phyloP scores from a whole-genome alignment of 2,329 filamentous ascomycete genomes.

The Clonostachys solani region DNA sequence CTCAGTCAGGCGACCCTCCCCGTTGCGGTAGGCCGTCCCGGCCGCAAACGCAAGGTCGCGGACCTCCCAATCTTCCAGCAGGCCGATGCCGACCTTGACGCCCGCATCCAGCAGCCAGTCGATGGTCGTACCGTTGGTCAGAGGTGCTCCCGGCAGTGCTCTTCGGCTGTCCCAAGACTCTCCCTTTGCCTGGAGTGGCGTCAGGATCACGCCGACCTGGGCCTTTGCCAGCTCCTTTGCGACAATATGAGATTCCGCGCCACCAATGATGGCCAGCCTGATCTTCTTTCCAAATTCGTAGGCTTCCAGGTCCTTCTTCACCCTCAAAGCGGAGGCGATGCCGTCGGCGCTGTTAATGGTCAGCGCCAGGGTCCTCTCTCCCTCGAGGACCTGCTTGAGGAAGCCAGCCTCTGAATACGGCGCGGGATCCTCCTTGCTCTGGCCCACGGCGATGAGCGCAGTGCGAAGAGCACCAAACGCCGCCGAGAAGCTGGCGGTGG shows the following conservation, averaged over 20 bases:
- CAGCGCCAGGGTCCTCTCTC: constrained; percentile 49
- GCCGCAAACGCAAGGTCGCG: constrained; percentile 56
- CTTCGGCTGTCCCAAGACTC: constrained; percentile 57
- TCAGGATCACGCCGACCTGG: constrained; percentile 54
- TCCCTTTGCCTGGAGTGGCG: constrained; percentile 52
- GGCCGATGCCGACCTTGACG: constrained; percentile 52
- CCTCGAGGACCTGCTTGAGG: constrained; percentile 48
- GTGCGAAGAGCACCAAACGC: constrained; percentile 45
- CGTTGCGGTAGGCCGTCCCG: constrained; percentile 54
- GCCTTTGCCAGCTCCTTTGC: constrained; percentile 54
- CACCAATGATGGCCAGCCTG: constrained; percentile 55
- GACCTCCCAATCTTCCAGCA: constrained; percentile 59
- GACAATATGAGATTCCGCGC: constrained; percentile 57
- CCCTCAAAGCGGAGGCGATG: constrained; percentile 52
- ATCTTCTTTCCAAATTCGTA: constrained; percentile 18
- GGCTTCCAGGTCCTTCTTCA: constrained; percentile 53
- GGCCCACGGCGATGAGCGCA: constrained; percentile 49
- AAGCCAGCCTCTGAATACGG: constrained; percentile 43
- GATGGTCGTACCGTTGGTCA: constrained; percentile 60
- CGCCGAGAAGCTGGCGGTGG: constrained; percentile 49
- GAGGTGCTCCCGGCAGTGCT: constrained; percentile 57
- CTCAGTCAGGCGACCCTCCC: constrained; percentile 46
- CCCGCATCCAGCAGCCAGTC: constrained; percentile 55
- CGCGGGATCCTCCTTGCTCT: constrained; percentile 19
- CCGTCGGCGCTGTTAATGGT: constrained; percentile 59